These are phyloP conservation scores for Fusarium pseudograminearum DNA, from an alignment of 2,329 filamentous ascomycete species.

Conservation along the genomic window DNA sequence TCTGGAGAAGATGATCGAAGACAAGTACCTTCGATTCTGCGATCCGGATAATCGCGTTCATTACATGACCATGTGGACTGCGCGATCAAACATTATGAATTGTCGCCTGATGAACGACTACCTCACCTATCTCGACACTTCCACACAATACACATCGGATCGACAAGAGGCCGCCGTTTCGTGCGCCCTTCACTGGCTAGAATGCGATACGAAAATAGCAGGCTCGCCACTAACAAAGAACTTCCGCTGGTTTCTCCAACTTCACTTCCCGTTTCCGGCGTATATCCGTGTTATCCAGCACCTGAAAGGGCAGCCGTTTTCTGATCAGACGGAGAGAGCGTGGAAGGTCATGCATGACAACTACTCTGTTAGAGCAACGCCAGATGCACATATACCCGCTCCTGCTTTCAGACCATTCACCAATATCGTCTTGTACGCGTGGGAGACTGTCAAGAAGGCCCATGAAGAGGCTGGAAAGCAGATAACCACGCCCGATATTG, in stretches of 20 bases:
- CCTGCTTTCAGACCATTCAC: not conserved
- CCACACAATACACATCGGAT: slow-evolving; percentile 43
- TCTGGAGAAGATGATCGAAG: slow-evolving; percentile 58
- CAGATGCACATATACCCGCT: not conserved
- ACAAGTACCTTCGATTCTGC: slow-evolving; percentile 59
- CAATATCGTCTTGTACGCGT: not conserved
- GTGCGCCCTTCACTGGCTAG: slow-evolving; percentile 52
- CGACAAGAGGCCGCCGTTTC: slow-evolving; percentile 49
- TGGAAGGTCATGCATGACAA: slow-evolving; percentile 18
- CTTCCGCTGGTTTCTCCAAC: slow-evolving; percentile 54
- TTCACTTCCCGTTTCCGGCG: slow-evolving; percentile 56
- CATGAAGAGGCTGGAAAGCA: not conserved
- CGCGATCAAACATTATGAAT: slow-evolving; percentile 60
- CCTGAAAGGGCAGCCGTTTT: slow-evolving; percentile 35
- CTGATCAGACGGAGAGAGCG: not conserved
- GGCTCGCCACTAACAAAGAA: slow-evolving; percentile 49
- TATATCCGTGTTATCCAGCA: slow-evolving; percentile 56
- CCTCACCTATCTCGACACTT: slow-evolving; percentile 43
- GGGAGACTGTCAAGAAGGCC: not conserved
- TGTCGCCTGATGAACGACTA: slow-evolving; percentile 63
- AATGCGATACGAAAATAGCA: slow-evolving; percentile 53
- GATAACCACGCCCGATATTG: not conserved
- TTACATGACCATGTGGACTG: slow-evolving; percentile 55
- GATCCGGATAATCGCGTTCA: slow-evolving; percentile 56
- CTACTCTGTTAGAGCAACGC: not conserved